phyloP scores from a whole-genome alignment of 768 basidiomycete genomes.

The Boletellus sp. region DNA sequence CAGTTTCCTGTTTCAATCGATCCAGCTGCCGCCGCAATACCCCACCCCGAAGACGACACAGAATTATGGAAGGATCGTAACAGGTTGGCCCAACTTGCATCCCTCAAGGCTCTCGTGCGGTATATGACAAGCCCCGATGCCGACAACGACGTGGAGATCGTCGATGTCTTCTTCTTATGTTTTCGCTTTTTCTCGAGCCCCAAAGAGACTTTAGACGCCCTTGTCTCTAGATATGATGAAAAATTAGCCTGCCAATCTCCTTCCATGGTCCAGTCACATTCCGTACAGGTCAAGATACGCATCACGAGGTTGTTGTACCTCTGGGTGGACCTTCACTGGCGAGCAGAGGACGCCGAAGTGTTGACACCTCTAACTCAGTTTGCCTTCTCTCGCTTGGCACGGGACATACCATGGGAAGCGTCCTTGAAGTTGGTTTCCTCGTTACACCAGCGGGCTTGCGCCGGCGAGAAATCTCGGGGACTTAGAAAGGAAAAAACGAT shows the following conservation, averaged over 20 bases:
- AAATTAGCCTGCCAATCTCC: conserved; percentile 13
- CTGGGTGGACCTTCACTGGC: conserved; percentile 77
- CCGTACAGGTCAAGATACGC: conserved; percentile 50
- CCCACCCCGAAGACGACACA: conserved; percentile 26
- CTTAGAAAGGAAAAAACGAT: conserved; percentile 25
- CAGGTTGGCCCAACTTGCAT: conserved; percentile 31
- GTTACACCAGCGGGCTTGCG: conserved; percentile 26
- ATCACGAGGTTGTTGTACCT: conserved; percentile 56
- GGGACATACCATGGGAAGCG: conserved; percentile 29
- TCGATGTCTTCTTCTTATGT: conserved; percentile 59
- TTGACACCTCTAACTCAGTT: conserved; percentile 32
- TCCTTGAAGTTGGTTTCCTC: conserved; percentile 27
- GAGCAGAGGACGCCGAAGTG: conserved; percentile 41
- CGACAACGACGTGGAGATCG: conserved; percentile 40
- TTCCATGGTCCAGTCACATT: conserved; percentile 39
- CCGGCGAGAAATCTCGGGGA: conserved; percentile 23
- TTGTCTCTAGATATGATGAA: conserved; percentile 51
- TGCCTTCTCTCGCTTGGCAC: conserved; percentile 27
- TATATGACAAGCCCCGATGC: conserved; percentile 44
- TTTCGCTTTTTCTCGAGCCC: conserved; percentile 68
- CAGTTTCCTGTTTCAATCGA: conserved; percentile 27
- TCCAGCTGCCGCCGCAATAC: conserved; percentile 27
- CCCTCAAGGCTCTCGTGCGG: conserved; percentile 42
- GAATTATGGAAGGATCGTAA: conserved; percentile 29
- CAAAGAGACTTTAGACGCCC: conserved; percentile 37